Evolutionary conservation across 2,329 filamentous ascomycete genomes (phyloP), one percentile per base, ranked within the genome.

Genomic region (Penicillium verrucosum): DNA sequence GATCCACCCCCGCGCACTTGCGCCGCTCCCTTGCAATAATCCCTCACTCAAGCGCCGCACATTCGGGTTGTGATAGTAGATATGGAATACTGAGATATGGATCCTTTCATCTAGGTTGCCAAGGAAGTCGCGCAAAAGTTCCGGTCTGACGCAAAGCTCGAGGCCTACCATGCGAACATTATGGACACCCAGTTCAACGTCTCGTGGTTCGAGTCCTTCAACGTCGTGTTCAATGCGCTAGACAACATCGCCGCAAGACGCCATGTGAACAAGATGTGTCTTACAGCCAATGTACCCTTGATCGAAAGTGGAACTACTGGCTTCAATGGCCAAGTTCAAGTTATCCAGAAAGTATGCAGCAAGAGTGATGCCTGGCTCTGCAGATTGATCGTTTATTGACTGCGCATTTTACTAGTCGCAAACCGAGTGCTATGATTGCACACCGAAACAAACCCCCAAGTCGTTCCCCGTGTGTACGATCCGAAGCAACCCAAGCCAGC

Each of bases 251-350:
- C 97, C 56, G 94, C 94, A 23, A 83, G 94, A 63, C 86, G 93
- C 50, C 92, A 97, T 79, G 94, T 97, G 62, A 99, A 99, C 74
- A 89, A 88, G 73, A 97, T 99, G 94, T 97, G 94, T 68, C 77
- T 99, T 63, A 90, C 92, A 1, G 92, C 94, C 11, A 84, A 94
- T 67, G 86, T 97, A 27, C 92, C 94, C 11, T 77, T 99, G 62
- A 89, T 99, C 53, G 94, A 99, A 78, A 97, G 93, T 71, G 94
- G 94, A 40, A 99, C 94, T 0, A 97, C 94, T 0, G 94, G 94
- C 1, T 99, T 97, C 80, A 96, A 96, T 68, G 94, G 94, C 21
- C 93, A 99, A 72, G 93, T 97, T 5, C 93, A 97, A 75, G 91
- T 96, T 23, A 99, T 99, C 73, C 92, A 91, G 74, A 93, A 92